These are phyloP conservation scores for Candida sp. DNA, from an alignment of 1,139 yeast genomes.

Conservation along the genomic window DNA sequence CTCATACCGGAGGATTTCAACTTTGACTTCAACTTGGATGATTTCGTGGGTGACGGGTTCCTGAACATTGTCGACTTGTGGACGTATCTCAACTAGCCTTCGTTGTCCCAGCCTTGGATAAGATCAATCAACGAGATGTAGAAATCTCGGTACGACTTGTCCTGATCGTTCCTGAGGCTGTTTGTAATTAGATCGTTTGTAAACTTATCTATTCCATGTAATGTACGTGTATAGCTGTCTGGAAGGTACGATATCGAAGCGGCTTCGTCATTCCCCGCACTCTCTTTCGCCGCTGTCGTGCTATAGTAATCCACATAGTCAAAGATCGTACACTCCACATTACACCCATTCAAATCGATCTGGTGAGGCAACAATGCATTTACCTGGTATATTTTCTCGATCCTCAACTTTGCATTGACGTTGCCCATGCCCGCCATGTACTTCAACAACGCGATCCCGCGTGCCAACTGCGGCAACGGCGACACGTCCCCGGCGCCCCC, in stretches of 20 bases:
- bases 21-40: conserved; percentile 4
- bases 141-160: conserved; percentile 2
- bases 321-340: conserved; percentile 5
- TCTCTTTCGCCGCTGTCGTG: background rate
- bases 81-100: conserved; percentile 1
- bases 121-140: conserved; percentile 11
- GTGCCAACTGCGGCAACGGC: conserved; percentile 28
- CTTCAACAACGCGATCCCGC: conserved; percentile 38
- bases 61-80: conserved; percentile 5
- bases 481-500: conserved; percentile 4
- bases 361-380: conserved; percentile 17
- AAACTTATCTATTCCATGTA: conserved; percentile 8
- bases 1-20: background rate
- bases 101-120: conserved; percentile 15
- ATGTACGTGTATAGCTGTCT: conserved; percentile 8
- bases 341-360: conserved; percentile 18
- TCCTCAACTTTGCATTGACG: conserved; percentile 40
- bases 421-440: conserved; percentile 46
- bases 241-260: conserved; percentile 12
- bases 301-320: conserved; percentile 8
- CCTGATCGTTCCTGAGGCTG: too few species aligned
- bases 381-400: conserved; percentile 26
- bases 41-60: conserved; percentile 3
- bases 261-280: background rate
- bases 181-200: conserved; percentile 1